phyloP scores from a whole-genome alignment of 2,329 filamentous ascomycete genomes.

The Lachnellula cervina region DNA sequence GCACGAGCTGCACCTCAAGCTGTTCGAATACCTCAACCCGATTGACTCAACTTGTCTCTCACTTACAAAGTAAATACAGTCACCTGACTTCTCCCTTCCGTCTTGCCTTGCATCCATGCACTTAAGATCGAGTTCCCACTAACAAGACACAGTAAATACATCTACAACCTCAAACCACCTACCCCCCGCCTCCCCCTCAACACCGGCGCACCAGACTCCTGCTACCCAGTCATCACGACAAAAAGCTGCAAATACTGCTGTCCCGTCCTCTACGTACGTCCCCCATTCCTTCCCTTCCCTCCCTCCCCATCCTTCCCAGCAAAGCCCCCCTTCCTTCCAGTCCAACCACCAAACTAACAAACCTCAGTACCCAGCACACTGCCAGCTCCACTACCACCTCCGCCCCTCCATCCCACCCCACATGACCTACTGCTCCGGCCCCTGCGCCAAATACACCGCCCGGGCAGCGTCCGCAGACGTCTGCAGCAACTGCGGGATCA shows the following conservation, averaged over 20 bases:
- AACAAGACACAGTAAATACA: slow-evolving; percentile 12
- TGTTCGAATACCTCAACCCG: slow-evolving; percentile 17
- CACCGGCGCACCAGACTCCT: slow-evolving; percentile 17
- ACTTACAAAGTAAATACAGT: slow-evolving; percentile 15
- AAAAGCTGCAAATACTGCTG: slow-evolving; percentile 21
- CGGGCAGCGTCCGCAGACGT: background rate
- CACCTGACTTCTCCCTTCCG: background rate
- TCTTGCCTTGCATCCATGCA: too few species aligned
- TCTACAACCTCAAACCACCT: slow-evolving; percentile 12
- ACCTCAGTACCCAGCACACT: slow-evolving; percentile 20
- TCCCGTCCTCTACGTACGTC: slow-evolving; percentile 18
- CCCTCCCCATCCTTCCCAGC: background rate
- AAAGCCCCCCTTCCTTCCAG: background rate
- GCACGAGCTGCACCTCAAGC: slow-evolving; percentile 18
- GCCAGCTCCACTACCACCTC: slow-evolving; percentile 27
- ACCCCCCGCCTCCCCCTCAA: background rate
- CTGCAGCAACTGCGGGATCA: background rate
- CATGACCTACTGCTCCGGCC: slow-evolving; percentile 15
- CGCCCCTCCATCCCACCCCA: slow-evolving; percentile 14
- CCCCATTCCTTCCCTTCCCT: background rate
- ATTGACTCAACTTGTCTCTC: slow-evolving; percentile 11
- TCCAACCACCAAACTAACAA: background rate
- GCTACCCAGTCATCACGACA: slow-evolving; percentile 2
- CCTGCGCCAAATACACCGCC: slow-evolving; percentile 6
- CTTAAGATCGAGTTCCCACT: too few species aligned